These are phyloP conservation scores for Syzygium aqueum DNA, from an alignment of 345 rosid genomes.

Conservation along the genomic window DNA sequence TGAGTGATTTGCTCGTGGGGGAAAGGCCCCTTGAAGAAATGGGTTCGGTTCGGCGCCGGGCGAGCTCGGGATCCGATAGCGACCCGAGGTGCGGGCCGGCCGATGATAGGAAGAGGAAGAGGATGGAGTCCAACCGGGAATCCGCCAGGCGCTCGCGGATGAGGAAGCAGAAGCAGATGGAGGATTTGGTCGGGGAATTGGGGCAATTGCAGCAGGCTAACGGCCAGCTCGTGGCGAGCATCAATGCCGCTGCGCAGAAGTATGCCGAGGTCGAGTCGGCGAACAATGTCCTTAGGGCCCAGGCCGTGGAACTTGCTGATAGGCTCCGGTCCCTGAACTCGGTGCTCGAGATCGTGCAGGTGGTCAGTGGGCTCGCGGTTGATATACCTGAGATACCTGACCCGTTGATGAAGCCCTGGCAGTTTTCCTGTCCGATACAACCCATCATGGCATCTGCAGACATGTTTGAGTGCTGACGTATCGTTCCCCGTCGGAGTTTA, in stretches of 20 bases:
- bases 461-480: constrained; percentile 28
- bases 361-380: constrained; percentile 41
- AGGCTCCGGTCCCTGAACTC: constrained; percentile 38
- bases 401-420: constrained; percentile 50
- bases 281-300: constrained; percentile 63
- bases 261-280: constrained; percentile 38
- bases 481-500: neutral
- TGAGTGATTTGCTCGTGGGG: neutral
- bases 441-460: constrained; percentile 47
- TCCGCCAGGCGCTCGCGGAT: constrained; percentile 77
- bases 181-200: constrained; percentile 43
- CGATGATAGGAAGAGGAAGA: constrained; percentile 80
- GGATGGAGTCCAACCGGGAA: constrained; percentile 82
- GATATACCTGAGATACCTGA: constrained; percentile 67
- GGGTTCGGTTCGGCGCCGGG: constrained; percentile 32
- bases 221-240: constrained; percentile 14
- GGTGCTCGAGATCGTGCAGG: constrained; percentile 35
- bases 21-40: constrained; percentile 2
- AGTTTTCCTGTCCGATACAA: constrained; percentile 36
- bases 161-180: constrained; percentile 71
- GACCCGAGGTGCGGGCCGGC: constrained; percentile 33
- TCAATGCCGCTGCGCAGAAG: constrained; percentile 18
- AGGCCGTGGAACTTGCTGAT: constrained; percentile 52
- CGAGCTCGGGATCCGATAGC: constrained; percentile 55
- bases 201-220: constrained; percentile 42